These are phyloP conservation scores for Cryptomeria japonica DNA, from an alignment of 75 land plant genomes.

Conservation along the genomic window DNA sequence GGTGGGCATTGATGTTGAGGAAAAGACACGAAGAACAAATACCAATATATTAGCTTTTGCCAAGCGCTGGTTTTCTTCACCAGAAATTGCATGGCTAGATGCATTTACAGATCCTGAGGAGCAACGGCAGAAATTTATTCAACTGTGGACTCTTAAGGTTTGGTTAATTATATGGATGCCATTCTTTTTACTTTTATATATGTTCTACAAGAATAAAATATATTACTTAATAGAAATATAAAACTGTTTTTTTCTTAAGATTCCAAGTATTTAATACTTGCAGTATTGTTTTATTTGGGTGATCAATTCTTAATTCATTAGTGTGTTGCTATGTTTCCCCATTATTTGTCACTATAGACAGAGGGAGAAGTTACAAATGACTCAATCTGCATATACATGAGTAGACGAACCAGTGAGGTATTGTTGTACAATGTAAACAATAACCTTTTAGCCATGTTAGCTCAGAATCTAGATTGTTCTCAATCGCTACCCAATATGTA, in stretches of 20 bases:
- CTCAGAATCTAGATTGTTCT: not conserved
- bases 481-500: not conserved
- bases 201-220: not conserved
- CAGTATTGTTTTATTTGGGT: not conserved
- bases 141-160: constrained; percentile 91
- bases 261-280: not conserved
- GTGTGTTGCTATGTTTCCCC: not conserved
- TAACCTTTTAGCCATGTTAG: not conserved
- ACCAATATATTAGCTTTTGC: constrained; percentile 56
- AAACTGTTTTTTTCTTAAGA: not conserved
- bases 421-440: no score
- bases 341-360: not conserved
- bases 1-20: constrained; percentile 94
- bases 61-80: constrained; percentile 55
- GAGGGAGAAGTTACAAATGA: not conserved
- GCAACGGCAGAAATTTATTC: constrained; percentile 66
- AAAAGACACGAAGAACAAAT: constrained; percentile 50
- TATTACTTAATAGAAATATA: not conserved
- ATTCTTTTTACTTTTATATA: not conserved
- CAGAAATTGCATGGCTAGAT: constrained; percentile 59
- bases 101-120: constrained; percentile 54
- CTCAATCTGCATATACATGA: not conserved
- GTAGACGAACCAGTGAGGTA: not conserved
- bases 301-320: not conserved
- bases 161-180: not conserved